Base-by-base conservation (phyloP, 768 basidiomycete genomes). In the Suillus hirtellus region DNA sequence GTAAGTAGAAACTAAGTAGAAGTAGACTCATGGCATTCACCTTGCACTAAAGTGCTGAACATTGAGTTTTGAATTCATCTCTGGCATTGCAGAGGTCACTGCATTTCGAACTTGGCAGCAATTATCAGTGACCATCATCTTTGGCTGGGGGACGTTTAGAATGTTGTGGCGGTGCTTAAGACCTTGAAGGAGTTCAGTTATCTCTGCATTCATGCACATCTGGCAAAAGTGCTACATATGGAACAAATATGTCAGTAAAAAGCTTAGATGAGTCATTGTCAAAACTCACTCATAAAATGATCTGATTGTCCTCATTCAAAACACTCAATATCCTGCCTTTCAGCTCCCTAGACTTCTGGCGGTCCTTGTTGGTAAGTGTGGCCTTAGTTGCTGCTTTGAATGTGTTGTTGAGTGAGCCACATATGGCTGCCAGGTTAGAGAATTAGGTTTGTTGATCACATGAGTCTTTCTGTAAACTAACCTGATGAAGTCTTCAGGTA, bases 21-120 rank as follows among this genome's bases (percentile, higher is more conserved):
- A 31, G 31, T 7, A 31, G 31, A 31, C 70, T 0, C 2, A 10
- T 24, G 12, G 17, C 59, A 47, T 64, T 27, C 47, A 71, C 69
- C 71, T 40, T 31, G 59, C 55, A 9, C 67, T 44, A n/a, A 70
- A 68, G 31, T 72, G 72, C 62, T 62, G 70, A 0, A 71, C 66
- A 58, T 72, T 66, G 0, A 67, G 65, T 0, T 63, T 27, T 7
- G 63, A 53, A 10, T 35, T 47, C 0, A 34, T 59, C 4, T 62
- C 19, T 0, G 64, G 64, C 38, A 72, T 61, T 1, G 58, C 63
- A 1, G 40, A 14, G 14, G 31, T 10, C 5, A 71, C 31, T 0
- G 68, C 63, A 6, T 14, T 49, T 17, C 52, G 44, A 0, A 70
- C 61, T 15, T 64, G 63, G 60, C 70, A 73, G 59, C 72, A 71